phyloP scores from a whole-genome alignment of 257 asterid species.

The Nicotiana otophora region DNA sequence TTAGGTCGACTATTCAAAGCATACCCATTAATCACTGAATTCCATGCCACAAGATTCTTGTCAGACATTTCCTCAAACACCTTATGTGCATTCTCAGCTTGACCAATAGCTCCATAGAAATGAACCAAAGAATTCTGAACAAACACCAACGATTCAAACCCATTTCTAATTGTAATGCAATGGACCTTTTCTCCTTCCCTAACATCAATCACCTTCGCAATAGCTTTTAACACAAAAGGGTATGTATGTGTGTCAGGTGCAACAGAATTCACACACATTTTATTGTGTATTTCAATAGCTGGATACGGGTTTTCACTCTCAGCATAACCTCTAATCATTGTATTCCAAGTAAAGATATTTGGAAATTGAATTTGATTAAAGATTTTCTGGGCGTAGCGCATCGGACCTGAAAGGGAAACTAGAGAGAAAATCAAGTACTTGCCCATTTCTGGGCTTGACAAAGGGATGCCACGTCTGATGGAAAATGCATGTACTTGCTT shows the following conservation, averaged over 20 bases:
- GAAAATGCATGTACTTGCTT: constrained; percentile 72
- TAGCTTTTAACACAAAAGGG: constrained; percentile 71
- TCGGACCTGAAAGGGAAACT: constrained; percentile 60
- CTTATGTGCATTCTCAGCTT: constrained; percentile 48
- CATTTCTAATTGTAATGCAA: constrained; percentile 48
- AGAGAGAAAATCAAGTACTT: constrained; percentile 53
- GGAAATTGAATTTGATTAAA: constrained; percentile 52
- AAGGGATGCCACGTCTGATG: constrained; percentile 54
- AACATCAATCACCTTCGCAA: constrained; percentile 43
- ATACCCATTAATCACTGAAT: constrained; percentile 59
- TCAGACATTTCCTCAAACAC: constrained; percentile 55
- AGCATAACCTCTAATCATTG: constrained; percentile 81
- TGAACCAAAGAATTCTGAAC: constrained; percentile 76
- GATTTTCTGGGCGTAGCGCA: constrained; percentile 53
- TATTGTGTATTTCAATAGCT: constrained; percentile 45
- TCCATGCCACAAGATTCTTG: constrained; percentile 75
- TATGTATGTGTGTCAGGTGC: constrained; percentile 67
- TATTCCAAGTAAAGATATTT: constrained; percentile 68
- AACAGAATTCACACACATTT: constrained; percentile 29
- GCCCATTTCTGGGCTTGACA: constrained; percentile 52
- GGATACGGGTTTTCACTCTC: constrained; percentile 66
- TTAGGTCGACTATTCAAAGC: constrained; percentile 64
- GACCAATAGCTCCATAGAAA: constrained; percentile 64
- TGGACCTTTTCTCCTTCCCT: constrained; percentile 74
- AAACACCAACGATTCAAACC: constrained; percentile 61